Evolutionary conservation across 129 eudicot genomes (phyloP).

Genomic region (Cynara cardunculus): DNA sequence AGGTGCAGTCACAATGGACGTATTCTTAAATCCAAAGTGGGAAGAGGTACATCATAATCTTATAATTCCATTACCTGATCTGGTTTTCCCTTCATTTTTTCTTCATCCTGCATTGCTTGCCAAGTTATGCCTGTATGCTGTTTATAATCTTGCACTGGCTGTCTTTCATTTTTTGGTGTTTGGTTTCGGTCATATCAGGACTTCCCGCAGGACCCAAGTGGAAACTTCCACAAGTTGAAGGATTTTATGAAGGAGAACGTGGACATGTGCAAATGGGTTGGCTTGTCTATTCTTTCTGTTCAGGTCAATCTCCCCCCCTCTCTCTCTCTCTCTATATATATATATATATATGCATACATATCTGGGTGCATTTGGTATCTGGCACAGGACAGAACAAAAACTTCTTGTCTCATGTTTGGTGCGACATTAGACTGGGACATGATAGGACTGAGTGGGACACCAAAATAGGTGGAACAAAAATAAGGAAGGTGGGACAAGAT

Average conservation of each 20-base stretch:
- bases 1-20: constrained; percentile 65
- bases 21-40: constrained; percentile 60
- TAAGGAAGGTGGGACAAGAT: too few relatives aligned
- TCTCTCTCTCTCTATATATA: not conserved
- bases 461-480: too few relatives aligned
- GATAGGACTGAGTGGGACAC: too few relatives aligned
- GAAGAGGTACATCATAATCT: constrained; percentile 41
- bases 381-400: too few relatives aligned
- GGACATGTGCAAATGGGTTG: constrained; percentile 67
- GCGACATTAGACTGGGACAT: too few relatives aligned
- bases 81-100: not conserved
- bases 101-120: not conserved
- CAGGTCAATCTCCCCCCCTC: constrained; percentile 37
- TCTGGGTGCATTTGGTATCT: too few relatives aligned
- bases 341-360: too few relatives aligned
- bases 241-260: constrained; percentile 48
- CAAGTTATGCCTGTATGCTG: not conserved
- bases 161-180: not conserved
- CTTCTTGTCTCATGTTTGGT: too few relatives aligned
- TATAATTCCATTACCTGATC: not conserved
- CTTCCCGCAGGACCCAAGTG: constrained; percentile 60
- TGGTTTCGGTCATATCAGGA: constrained; percentile 37
- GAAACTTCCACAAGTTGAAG: constrained; percentile 44
- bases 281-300: constrained; percentile 45
- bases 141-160: not conserved